phyloP scores from a whole-genome alignment of 192 early-diverging fungal genomes.

The Coemansia javaensis region DNA sequence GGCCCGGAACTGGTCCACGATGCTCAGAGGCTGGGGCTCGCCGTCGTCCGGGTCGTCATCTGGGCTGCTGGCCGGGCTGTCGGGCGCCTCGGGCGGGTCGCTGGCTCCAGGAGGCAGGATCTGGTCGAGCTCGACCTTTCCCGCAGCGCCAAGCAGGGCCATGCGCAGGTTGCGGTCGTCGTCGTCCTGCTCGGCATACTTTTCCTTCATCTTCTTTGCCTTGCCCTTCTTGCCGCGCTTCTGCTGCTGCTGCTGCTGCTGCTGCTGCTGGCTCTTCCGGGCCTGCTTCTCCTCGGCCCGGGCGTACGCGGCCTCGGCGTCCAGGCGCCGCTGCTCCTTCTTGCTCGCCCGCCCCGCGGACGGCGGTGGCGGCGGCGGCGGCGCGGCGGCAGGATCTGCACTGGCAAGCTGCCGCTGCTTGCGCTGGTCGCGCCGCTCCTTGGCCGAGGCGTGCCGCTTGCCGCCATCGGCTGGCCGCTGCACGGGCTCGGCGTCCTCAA shows the following conservation, averaged over 20 bases:
- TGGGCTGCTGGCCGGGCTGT: not conserved
- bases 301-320: constrained; percentile 24
- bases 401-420: constrained; percentile 46
- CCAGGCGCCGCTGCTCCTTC: constrained; percentile 30
- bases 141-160: constrained; percentile 69
- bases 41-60: too few species aligned
- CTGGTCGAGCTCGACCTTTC: constrained; percentile 41
- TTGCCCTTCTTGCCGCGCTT: constrained; percentile 86
- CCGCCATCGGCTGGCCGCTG: not conserved
- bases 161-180: constrained; percentile 81
- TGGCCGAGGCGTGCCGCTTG: constrained; percentile 65
- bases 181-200: constrained; percentile 90
- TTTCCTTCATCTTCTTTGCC: constrained; percentile 85
- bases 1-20: constrained; percentile 21
- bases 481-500: constrained; percentile 5
- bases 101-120: not conserved
- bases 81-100: not conserved
- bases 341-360: constrained; percentile 19
- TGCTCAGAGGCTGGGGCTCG: constrained; percentile 7
- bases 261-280: constrained; percentile 12
- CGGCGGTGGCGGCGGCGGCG: not conserved
- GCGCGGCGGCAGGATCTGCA: not conserved
- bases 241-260: constrained; percentile 33
- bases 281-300: too few species aligned
- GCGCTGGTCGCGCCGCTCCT: constrained; percentile 76